These are phyloP conservation scores for Alopecurus myosuroides DNA, from an alignment of 176 grass and related monocot species.

Conservation along the genomic window DNA sequence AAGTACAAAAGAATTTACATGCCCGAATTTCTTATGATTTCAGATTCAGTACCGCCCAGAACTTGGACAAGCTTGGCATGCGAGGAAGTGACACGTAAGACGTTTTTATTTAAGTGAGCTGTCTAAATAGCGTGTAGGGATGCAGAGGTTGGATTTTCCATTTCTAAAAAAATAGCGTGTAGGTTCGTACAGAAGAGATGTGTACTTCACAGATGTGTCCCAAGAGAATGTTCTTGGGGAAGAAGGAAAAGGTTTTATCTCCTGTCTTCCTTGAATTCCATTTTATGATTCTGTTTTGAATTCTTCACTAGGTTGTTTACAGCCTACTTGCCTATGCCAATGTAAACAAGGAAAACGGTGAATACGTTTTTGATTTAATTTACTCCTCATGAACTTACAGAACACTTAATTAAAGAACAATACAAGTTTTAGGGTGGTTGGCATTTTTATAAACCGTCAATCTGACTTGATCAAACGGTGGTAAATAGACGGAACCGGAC, in stretches of 20 bases:
- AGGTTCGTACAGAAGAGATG: neutral
- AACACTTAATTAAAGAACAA: neutral
- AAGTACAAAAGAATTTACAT: neutral
- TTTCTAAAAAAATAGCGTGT: no score
- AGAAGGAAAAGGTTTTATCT: conserved; percentile 79
- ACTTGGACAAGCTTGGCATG: conserved; percentile 98
- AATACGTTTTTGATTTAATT: neutral
- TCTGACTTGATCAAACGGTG: no score
- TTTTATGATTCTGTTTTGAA: neutral
- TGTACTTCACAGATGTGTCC: conserved; percentile 68
- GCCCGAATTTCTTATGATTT: neutral
- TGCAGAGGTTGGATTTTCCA: no score
- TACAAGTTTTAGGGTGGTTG: no score
- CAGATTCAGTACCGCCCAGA: conserved; percentile 97
- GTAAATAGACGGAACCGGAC: no score
- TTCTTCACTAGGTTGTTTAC: neutral
- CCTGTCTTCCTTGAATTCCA: neutral
- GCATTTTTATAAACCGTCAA: no score
- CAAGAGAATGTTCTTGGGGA: conserved; percentile 78
- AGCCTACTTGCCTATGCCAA: neutral
- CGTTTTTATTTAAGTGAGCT: conserved; percentile 10
- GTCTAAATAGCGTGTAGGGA: neutral
- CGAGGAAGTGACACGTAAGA: conserved; percentile 93
- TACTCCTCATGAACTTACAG: neutral
- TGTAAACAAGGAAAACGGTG: neutral